phyloP scores from a whole-genome alignment of 1,284 basidiomycete species.

The Puccinia horiana region DNA sequence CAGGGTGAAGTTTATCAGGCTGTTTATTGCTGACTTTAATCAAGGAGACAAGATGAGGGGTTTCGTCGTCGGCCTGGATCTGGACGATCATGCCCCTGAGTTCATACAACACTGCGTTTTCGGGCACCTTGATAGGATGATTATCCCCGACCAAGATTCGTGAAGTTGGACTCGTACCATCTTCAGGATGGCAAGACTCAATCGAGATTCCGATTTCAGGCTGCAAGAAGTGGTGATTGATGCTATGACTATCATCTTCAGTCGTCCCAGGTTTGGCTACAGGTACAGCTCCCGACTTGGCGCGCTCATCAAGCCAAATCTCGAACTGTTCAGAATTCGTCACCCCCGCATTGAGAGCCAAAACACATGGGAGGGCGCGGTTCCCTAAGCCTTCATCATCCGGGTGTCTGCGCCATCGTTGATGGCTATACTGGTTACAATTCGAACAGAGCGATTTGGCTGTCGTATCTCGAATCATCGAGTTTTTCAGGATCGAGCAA shows the following conservation, averaged over 20 bases:
- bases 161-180: slow-evolving; percentile 13
- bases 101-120: slow-evolving; percentile 67
- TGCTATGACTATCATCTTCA: slow-evolving; percentile 56
- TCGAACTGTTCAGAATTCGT: slow-evolving; percentile 73
- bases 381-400: slow-evolving; percentile 61
- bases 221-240: slow-evolving; percentile 53
- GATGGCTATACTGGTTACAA: slow-evolving; percentile 75
- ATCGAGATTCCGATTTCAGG: slow-evolving; percentile 61
- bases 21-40: slow-evolving; percentile 61
- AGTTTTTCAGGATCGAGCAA: slow-evolving; percentile 70
- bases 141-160: slow-evolving; percentile 47
- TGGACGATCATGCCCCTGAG: slow-evolving; percentile 80
- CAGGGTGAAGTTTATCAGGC: slow-evolving; percentile 58
- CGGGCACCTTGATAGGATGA: slow-evolving; percentile 66
- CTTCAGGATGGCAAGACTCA: slow-evolving; percentile 51
- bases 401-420: slow-evolving; percentile 73
- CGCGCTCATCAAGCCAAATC: slow-evolving; percentile 71
- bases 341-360: slow-evolving; percentile 82
- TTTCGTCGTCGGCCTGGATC: slow-evolving; percentile 73
- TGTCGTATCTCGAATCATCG: slow-evolving; percentile 76
- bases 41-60: slow-evolving; percentile 84
- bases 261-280: slow-evolving; percentile 51
- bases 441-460: slow-evolving; percentile 82
- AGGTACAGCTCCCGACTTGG: not conserved
- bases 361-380: slow-evolving; percentile 59